Base-by-base conservation (phyloP, 1,284 basidiomycete species). In the Pseudozyma hubeiensis region DNA sequence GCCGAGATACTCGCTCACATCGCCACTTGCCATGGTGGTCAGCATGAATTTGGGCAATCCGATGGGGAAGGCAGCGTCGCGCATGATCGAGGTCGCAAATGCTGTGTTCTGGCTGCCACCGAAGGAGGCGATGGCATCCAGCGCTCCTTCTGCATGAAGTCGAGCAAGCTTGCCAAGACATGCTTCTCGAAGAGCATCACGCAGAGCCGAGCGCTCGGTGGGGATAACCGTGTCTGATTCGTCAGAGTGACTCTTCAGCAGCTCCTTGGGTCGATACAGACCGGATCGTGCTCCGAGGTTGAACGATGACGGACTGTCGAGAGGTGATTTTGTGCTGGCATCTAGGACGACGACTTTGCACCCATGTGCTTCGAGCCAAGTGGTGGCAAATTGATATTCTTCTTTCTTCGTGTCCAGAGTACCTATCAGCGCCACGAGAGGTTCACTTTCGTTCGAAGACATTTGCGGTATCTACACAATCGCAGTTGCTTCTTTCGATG, bases 11-110 rank as follows among this genome's bases (percentile, higher is more conserved):
- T 56, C 53, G 59, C 58, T 60, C 13, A 70, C 52, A 17, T 74
- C 71, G 30, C 71, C 66, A 24, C 63, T 64, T 1, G 64, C 66
- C 71, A 74, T 74, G 37, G 71, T 74, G 2, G 66, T 63, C 40
- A 74, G 62, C 58, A 64, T 53, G 56, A 69, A 63, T 44, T 74
- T 74, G 43, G 71, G 71, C 48, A 74, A 43, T 5, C 71, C 71
- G 30, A 74, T 64, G 1, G 58, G 57, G 29, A 74, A 74, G 2
- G 16, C 45, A 5, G 61, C 7, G 31, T 55, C 44, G 6, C 71
- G 61, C 71, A 74, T 74, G 53, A 74, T 62, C 14, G 66, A 62
- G 11, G 66, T 65, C 7, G 66, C 71, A 24, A 70, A 65, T 11
- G 66, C 43, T 4, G 71, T 74, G 46, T 65, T 70, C 33, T 74